Percentiles rank a stretch among this genome's conserved stretches.
phyloP scores from a whole-genome alignment of 2,329 filamentous ascomycete species.

The Fusarium austroafricanum region DNA sequence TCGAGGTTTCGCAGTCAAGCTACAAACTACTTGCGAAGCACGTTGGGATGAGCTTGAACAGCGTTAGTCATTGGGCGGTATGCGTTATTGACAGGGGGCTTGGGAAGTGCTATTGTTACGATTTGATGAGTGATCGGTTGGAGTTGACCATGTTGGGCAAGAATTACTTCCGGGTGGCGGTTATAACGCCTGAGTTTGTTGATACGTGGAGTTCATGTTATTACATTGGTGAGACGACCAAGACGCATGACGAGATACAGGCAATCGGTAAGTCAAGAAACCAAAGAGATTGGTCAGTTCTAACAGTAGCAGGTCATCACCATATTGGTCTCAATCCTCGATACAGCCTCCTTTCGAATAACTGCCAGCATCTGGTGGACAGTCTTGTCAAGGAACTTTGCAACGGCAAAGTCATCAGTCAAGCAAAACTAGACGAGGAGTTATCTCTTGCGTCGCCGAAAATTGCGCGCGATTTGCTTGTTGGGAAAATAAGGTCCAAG shows the following conservation, averaged over 20 bases:
- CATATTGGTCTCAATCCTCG: conserved; percentile 34
- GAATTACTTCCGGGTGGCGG: conserved; percentile 41
- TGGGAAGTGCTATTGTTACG: conserved; percentile 39
- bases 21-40: conserved; percentile 40
- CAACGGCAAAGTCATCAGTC: conserved; percentile 43
- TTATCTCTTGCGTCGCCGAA: conserved; percentile 35
- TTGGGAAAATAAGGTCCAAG: conserved; percentile 35
- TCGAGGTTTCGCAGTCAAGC: conserved; percentile 40
- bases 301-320: conserved; percentile 14
- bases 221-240: conserved; percentile 45
- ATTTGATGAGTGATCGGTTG: conserved; percentile 44
- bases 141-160: conserved; percentile 40
- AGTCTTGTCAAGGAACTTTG: conserved; percentile 44
- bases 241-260: conserved; percentile 40
- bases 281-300: rapidly evolving
- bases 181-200: conserved; percentile 40
- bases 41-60: conserved; percentile 43
- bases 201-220: conserved; percentile 44
- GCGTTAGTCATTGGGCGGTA: conserved; percentile 45
- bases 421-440: conserved; percentile 43
- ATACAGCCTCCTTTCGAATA: conserved; percentile 40
- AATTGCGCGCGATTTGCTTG: conserved; percentile 42
- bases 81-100: conserved; percentile 42
- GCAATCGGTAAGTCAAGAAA: conserved; percentile 25
- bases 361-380: conserved; percentile 43